These are phyloP conservation scores for Nemophila menziesii DNA, from an alignment of 257 asterid genomes.

Conservation along the genomic window DNA sequence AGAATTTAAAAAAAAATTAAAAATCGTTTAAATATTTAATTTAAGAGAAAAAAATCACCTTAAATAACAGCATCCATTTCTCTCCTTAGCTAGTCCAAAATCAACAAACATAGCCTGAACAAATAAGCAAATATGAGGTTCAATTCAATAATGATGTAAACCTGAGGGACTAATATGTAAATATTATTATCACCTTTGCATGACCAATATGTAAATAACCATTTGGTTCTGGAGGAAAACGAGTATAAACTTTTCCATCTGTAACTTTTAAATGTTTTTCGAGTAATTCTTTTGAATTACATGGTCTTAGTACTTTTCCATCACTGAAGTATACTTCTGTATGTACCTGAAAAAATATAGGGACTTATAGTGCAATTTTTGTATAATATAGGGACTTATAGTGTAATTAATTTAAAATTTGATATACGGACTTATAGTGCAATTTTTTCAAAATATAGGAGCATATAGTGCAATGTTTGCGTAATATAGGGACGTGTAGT, in stretches of 20 bases:
- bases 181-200: conserved; percentile 64
- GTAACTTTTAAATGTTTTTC: conserved; percentile 70
- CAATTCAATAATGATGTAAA: conserved; percentile 7
- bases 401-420: no score
- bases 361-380: no score
- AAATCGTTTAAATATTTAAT: background rate
- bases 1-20: background rate
- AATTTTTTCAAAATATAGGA: no score
- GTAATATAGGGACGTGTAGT: no score
- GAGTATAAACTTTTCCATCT: conserved; percentile 67
- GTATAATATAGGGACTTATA: no score
- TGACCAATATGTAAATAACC: conserved; percentile 95
- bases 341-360: conserved; percentile 70
- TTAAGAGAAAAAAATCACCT: conserved; percentile 37
- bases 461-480: no score
- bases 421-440: no score
- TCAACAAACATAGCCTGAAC: conserved; percentile 94
- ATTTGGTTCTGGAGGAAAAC: conserved; percentile 98
- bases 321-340: conserved; percentile 88
- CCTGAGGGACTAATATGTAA: conserved; percentile 1
- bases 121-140: background rate
- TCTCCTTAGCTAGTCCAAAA: conserved; percentile 88
- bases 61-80: conserved; percentile 84
- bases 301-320: conserved; percentile 64
- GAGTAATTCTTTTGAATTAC: conserved; percentile 69